Percentiles rank a stretch among this genome's conserved stretches.
Conservation (phyloP, 495 filamentous ascomycete species). For the Podospora conica region DNA sequence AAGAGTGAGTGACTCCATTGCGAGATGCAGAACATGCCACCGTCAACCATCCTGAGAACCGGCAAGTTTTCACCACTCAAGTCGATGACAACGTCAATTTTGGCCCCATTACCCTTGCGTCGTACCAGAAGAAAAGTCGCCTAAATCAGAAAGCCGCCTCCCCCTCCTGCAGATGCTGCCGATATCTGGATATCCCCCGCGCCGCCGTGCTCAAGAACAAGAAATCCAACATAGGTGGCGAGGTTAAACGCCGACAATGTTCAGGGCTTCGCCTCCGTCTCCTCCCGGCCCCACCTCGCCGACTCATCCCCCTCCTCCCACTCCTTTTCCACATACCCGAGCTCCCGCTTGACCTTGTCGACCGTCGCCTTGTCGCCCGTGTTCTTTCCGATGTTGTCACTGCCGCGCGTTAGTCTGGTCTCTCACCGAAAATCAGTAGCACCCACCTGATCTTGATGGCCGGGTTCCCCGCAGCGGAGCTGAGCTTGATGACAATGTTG, state of each 20-base stretch:
- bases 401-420: constrained; percentile 1
- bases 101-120: not conserved
- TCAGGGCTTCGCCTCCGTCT: constrained; percentile 17
- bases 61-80: not conserved
- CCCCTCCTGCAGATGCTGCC: not conserved
- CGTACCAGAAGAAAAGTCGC: not conserved
- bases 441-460: constrained; percentile 77
- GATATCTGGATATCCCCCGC: not conserved
- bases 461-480: constrained; percentile 70
- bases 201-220: not conserved
- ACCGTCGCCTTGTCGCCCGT: constrained; percentile 79
- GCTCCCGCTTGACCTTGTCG: constrained; percentile 69
- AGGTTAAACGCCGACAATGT: not conserved
- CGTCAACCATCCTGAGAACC: not conserved
- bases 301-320: constrained; percentile 84
- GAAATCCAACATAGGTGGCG: not conserved
- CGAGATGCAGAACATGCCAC: not conserved
- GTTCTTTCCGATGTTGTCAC: constrained; percentile 95
- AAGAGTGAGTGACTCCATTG: not conserved
- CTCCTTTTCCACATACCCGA: constrained; percentile 78
- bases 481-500: constrained; percentile 97
- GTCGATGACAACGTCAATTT: not conserved
- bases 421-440: not conserved
- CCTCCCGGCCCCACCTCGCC: constrained; percentile 61
- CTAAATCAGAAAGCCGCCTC: constrained; percentile 4